These are phyloP conservation scores for Acacia confusa DNA, from an alignment of 306 rosid species.

Conservation along the genomic window DNA sequence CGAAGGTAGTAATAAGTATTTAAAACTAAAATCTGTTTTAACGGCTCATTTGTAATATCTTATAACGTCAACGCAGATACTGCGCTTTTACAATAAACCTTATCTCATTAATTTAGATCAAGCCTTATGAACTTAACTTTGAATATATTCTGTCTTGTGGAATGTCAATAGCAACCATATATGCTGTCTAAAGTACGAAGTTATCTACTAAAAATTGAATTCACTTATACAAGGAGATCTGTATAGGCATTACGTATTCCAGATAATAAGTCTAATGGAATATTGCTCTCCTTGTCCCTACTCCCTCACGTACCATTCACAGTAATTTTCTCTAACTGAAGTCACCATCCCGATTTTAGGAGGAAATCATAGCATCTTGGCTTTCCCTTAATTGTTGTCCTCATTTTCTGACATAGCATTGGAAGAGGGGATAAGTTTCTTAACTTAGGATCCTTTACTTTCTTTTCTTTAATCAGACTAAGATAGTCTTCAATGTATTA, in stretches of 20 bases:
- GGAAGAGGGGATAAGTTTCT: background rate
- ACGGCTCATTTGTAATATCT: conserved; percentile 1
- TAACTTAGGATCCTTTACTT: background rate
- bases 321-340: background rate
- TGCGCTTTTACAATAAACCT: background rate
- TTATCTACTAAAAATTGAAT: conserved; percentile 9
- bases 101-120: background rate
- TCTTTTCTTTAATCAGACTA: conserved; percentile 13
- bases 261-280: background rate
- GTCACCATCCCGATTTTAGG: background rate
- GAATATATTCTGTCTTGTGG: background rate
- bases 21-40: background rate
- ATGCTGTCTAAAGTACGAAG: background rate
- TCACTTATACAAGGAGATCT: background rate
- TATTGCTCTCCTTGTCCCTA: background rate
- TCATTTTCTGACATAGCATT: background rate
- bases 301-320: background rate
- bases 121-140: background rate
- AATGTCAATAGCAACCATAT: background rate
- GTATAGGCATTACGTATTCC: background rate
- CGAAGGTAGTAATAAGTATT: background rate
- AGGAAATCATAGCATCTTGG: background rate
- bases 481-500: background rate
- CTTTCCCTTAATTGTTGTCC: background rate
- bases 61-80: background rate